Conservation (phyloP, 805 yeast genomes). For the Cyberlindnera bimundalis region DNA sequence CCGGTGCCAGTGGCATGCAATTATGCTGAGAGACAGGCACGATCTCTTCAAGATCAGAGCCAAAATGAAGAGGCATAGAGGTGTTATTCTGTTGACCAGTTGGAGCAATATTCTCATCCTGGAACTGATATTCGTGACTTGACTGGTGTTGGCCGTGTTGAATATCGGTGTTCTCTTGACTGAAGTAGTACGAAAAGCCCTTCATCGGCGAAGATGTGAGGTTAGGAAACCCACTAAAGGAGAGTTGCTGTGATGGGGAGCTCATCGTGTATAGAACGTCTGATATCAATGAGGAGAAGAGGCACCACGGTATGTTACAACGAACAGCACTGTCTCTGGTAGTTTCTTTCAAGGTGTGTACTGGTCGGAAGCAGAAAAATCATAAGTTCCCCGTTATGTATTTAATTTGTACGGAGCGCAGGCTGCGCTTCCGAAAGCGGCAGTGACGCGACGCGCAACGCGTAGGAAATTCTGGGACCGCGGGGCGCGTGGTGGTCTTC, state of each 20-base stretch:
- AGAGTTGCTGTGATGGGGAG: conserved; percentile 10
- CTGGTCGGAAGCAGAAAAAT: background rate
- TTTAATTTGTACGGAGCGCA: conserved; percentile 7
- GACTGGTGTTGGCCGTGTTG: background rate
- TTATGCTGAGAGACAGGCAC: conserved; percentile 10
- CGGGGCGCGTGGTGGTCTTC: too few species aligned
- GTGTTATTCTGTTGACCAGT: background rate
- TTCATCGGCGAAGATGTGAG: conserved; percentile 20
- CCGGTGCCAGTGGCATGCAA: conserved; percentile 5
- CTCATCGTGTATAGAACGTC: conserved; percentile 12
- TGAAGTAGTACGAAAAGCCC: conserved; percentile 19
- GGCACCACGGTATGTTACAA: too few species aligned
- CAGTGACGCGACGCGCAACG: conserved; percentile 18
- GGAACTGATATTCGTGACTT: conserved; percentile 4
- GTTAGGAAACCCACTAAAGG: conserved; percentile 7
- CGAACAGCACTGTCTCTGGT: too few species aligned
- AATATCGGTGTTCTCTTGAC: conserved; percentile 4
- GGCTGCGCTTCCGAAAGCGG: conserved; percentile 10
- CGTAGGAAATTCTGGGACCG: background rate
- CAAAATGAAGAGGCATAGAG: conserved; percentile 1
- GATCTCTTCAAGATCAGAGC: conserved; percentile 7
- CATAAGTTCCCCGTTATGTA: conserved; percentile 9
- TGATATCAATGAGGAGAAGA: too few species aligned
- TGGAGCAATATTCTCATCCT: conserved; percentile 14
- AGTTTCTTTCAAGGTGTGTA: background rate